Percentiles rank a stretch among this genome's conserved stretches.
phyloP scores from a whole-genome alignment of 179 eudicot species.

The Pouteria campechiana region DNA sequence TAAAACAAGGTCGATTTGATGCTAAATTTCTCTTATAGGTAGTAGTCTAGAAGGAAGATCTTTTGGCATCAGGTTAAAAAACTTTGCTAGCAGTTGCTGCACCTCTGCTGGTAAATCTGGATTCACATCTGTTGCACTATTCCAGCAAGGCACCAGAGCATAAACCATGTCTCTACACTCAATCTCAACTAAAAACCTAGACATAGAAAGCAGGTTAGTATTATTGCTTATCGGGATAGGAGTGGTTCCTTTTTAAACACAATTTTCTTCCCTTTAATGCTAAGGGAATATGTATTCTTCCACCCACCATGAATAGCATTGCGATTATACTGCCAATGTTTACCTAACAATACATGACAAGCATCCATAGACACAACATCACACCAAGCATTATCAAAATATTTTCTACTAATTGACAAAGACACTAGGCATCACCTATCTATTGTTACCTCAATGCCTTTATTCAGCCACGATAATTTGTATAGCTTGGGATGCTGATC shows the following conservation, averaged over 20 bases:
- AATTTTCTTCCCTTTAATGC: not conserved
- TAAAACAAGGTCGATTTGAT: slow-evolving; percentile 1
- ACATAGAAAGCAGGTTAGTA: too few species aligned
- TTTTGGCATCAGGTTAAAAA: not conserved
- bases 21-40: slow-evolving; percentile 1
- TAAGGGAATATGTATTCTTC: slow-evolving; percentile 1
- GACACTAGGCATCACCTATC: not conserved
- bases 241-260: too few species aligned
- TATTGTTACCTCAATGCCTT: too few species aligned
- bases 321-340: slow-evolving; percentile 11
- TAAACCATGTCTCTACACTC: too few species aligned
- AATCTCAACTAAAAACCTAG: too few species aligned
- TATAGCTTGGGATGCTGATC: slow-evolving; percentile 5
- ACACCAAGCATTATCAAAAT: not conserved
- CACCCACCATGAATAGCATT: not conserved
- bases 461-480: not conserved
- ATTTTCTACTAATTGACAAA: not conserved
- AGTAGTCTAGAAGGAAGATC: too few species aligned
- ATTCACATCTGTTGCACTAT: too few species aligned
- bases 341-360: slow-evolving; percentile 5
- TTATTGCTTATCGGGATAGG: too few species aligned
- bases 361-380: slow-evolving; percentile 9
- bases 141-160: too few species aligned
- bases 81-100: not conserved
- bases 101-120: too few species aligned